phyloP scores from a whole-genome alignment of 1,284 basidiomycete species.

The Cryptococcus sp. region DNA sequence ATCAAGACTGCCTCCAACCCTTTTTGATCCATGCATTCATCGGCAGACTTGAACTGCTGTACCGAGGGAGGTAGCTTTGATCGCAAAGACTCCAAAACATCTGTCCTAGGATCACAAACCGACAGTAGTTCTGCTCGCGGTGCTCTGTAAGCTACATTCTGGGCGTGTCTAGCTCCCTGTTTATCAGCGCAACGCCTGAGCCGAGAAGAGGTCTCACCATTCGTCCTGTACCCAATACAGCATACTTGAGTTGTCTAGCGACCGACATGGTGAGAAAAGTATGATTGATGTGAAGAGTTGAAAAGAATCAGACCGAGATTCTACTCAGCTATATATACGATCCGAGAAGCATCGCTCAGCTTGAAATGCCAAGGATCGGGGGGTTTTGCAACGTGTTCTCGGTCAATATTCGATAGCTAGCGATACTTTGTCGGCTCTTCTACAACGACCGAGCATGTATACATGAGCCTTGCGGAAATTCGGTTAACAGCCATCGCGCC shows the following conservation, averaged over 20 bases:
- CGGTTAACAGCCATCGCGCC: too few species aligned
- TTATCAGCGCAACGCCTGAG: not conserved
- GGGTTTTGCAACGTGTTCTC: too few species aligned
- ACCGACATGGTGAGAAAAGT: not conserved
- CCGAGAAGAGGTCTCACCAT: slow-evolving; percentile 9
- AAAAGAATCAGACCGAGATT: too few species aligned
- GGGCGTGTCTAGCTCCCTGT: slow-evolving; percentile 13
- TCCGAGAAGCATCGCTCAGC: too few species aligned
- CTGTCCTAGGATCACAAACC: slow-evolving; percentile 13
- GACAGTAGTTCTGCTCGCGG: slow-evolving; percentile 25
- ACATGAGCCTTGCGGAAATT: too few species aligned
- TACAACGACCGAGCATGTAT: too few species aligned
- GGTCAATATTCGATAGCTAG: too few species aligned
- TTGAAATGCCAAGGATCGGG: too few species aligned
- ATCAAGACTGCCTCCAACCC: slow-evolving; percentile 27
- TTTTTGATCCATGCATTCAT: slow-evolving; percentile 8
- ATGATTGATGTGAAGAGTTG: slow-evolving; percentile 7
- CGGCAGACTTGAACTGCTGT: slow-evolving; percentile 2
- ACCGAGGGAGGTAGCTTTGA: slow-evolving; percentile 9
- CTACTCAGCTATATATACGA: too few species aligned
- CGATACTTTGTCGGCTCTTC: too few species aligned
- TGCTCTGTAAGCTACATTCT: slow-evolving; percentile 12
- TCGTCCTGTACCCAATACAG: slow-evolving; percentile 20
- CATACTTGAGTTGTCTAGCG: slow-evolving; percentile 9
- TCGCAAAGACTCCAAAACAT: slow-evolving; percentile 1